phyloP scores from a whole-genome alignment of 441 rosid species.

The Gossypium davidsonii region DNA sequence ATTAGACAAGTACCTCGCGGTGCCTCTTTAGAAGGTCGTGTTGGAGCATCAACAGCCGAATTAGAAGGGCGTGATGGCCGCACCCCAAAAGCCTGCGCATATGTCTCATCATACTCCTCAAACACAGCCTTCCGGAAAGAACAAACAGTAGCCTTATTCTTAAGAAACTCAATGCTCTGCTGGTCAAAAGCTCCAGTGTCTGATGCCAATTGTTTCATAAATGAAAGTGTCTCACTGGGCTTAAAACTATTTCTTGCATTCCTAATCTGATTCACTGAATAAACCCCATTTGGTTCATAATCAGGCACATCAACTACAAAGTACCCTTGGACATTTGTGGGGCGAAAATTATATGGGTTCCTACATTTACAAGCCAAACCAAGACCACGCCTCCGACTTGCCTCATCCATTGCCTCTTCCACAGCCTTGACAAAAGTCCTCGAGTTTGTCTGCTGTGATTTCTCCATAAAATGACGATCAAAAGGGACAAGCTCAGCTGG shows the following conservation, averaged over 20 bases:
- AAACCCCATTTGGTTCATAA: slow-evolving; percentile 64
- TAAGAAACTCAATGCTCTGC: slow-evolving; percentile 34
- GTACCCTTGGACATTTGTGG: slow-evolving; percentile 52
- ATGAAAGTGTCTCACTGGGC: slow-evolving; percentile 44
- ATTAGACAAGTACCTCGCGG: slow-evolving; percentile 46
- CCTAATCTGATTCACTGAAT: slow-evolving; percentile 64
- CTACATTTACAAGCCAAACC: slow-evolving; percentile 81
- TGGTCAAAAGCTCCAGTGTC: slow-evolving; percentile 41
- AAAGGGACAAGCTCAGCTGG: slow-evolving; percentile 90
- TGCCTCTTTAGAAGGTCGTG: slow-evolving; percentile 42
- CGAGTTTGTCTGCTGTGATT: slow-evolving; percentile 55
- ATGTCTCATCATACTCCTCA: slow-evolving; percentile 95
- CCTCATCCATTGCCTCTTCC: slow-evolving; percentile 89
- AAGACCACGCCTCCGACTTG: slow-evolving; percentile 66
- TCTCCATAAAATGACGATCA: slow-evolving; percentile 55
- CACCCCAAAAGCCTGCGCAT: slow-evolving; percentile 83
- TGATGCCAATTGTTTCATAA: slow-evolving; percentile 58
- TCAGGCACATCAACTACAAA: slow-evolving; percentile 78
- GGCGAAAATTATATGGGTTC: slow-evolving; percentile 63
- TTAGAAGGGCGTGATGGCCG: slow-evolving; percentile 39
- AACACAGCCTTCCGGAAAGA: slow-evolving; percentile 72
- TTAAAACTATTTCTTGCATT: slow-evolving; percentile 58
- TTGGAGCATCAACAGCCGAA: slow-evolving; percentile 25
- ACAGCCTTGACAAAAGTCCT: slow-evolving; percentile 76
- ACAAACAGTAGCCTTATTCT: slow-evolving; percentile 53